Evolutionary conservation across 306 rosid species (phyloP), one percentile per base, ranked within the genome.

Genomic region (Arachis stenosperma): DNA sequence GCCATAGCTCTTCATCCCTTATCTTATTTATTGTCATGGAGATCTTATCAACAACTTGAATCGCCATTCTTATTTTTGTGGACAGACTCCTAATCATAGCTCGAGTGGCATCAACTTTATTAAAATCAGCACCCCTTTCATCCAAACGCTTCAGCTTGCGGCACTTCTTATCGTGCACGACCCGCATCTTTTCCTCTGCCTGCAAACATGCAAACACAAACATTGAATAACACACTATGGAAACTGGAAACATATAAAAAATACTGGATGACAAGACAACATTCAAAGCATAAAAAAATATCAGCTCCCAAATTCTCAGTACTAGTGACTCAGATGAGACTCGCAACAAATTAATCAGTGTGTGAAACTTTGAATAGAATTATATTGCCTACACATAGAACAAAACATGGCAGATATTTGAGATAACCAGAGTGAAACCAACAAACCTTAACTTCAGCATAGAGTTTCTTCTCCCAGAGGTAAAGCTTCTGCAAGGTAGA

Each of bases 381-480:
- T 59, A 37, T 55, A 69, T 51, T 52, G 41, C 50, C 12, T 47
- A 22, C 53, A 42, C 11, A 51, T n/a, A 40, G 8, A 9, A 2
- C 8, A 8, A 10, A 4, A n/a, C 41, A 15, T 41, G 14, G 52
- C 10, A 78, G 37, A 43, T 6, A 30, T 36, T 6, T 5, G 40
- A 41, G 27, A 56, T 1, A 13, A 8, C 46, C 15, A 13, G 61
- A 63, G 62, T n/a, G 67, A 63, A 69, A 70, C 11, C n/a, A 22
- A 73, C 2, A 14, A 77, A 91, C 99, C 88, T 95, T 95, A 47
- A 95, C 99, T 88, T 95, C 98, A 58, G 83, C 59, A 54, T 71
- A 88, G 70, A 95, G 98, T 75, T 95, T 95, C 98, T 90, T 95
- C 86, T 95, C 99, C 98, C 99, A 95, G 41, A 95, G 94, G 82